Conservation (phyloP, 345 rosid genomes). For the Bretschneidera sinensis region DNA sequence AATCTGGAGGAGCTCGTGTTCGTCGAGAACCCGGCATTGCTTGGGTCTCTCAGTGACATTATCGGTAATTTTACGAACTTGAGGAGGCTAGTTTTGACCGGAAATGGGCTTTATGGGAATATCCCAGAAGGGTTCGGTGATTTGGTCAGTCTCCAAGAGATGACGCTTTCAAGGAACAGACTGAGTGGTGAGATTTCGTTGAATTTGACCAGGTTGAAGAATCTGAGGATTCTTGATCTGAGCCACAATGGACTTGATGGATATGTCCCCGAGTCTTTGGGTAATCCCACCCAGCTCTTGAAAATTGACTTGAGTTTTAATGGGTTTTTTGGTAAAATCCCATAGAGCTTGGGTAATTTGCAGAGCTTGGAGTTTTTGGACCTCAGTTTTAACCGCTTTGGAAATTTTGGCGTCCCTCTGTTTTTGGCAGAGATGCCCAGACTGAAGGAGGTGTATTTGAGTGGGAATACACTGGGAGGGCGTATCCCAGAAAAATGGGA, state of each 20-base stretch:
- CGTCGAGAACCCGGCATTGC: constrained; percentile 47
- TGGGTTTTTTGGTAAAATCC: constrained; percentile 42
- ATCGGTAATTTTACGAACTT: constrained; percentile 37
- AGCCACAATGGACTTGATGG: constrained; percentile 48
- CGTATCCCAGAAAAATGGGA: constrained; percentile 57
- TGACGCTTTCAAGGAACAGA: constrained; percentile 52
- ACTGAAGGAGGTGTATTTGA: constrained; percentile 44
- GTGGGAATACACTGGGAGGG: constrained; percentile 64
- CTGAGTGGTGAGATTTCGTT: constrained; percentile 37
- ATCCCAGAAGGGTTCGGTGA: constrained; percentile 36
- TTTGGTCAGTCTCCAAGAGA: constrained; percentile 43
- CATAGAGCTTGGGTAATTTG: constrained; percentile 32
- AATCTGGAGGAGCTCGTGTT: constrained; percentile 57
- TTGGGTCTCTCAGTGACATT: constrained; percentile 34
- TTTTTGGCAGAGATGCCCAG: constrained; percentile 36
- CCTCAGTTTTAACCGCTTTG: constrained; percentile 52
- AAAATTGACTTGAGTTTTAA: constrained; percentile 63
- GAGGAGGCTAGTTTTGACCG: constrained; percentile 45
- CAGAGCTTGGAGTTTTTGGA: constrained; percentile 48
- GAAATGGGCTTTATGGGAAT: constrained; percentile 50
- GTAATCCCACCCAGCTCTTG: constrained; percentile 39
- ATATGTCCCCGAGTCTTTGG: constrained; percentile 35
- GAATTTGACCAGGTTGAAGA: constrained; percentile 29
- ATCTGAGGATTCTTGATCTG: constrained; percentile 43
- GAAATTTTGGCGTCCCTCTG: constrained; percentile 49